Conservation (phyloP, 768 basidiomycete species). For the Boletus eberwhitei region DNA sequence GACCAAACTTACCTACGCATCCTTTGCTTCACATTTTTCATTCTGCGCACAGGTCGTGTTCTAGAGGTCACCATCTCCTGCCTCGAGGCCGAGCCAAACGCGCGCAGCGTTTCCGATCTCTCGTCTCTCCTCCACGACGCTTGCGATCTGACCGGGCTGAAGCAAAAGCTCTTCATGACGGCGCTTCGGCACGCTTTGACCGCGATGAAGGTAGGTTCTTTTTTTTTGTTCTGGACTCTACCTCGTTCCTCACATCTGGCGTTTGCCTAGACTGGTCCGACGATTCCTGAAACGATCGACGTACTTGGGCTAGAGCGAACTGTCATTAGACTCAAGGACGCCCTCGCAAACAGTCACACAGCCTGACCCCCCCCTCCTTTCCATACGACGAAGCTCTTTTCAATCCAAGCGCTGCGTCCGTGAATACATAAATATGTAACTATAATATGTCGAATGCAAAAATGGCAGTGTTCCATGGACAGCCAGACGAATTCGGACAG, state of each 20-base stretch:
- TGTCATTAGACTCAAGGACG: constrained; percentile 15
- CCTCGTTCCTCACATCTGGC: neutral
- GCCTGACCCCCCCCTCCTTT: neutral
- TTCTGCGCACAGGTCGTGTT: constrained; percentile 2
- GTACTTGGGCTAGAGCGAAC: constrained; percentile 35
- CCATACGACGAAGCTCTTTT: neutral
- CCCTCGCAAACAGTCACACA: neutral
- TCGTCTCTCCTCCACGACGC: constrained; percentile 42
- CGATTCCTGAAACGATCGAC: constrained; percentile 37
- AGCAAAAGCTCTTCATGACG: constrained; percentile 61
- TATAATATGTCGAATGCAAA: neutral
- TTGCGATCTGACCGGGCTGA: constrained; percentile 37
- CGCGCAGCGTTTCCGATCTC: constrained; percentile 23
- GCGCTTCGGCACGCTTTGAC: constrained; percentile 75
- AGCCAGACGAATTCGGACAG: neutral
- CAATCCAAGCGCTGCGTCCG: neutral
- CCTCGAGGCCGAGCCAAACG: constrained; percentile 1
- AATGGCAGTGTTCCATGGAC: neutral
- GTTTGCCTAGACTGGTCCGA: constrained; percentile 39
- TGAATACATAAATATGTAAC: neutral
- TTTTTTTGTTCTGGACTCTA: neutral
- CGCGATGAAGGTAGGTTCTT: constrained; percentile 67
- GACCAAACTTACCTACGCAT: neutral
- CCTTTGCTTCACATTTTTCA: neutral
- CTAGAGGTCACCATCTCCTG: constrained; percentile 3